Evolutionary conservation across 2,329 filamentous ascomycete species (phyloP), one percentile per base, ranked within the genome.

Genomic region (Nothomitra cinnamomea): DNA sequence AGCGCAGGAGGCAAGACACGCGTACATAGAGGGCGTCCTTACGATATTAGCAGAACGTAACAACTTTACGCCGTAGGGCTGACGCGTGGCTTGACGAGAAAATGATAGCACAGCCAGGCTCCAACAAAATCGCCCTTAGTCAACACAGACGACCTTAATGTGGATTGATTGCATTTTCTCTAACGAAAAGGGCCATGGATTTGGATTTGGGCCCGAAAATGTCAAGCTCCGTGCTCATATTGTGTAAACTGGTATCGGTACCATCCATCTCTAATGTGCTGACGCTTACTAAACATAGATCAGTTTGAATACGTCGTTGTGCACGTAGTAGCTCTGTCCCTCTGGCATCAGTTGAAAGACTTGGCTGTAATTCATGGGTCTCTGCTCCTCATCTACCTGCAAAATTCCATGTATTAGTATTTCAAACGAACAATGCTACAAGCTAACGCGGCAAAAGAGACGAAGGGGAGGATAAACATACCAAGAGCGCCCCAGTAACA

Each of bases 281-380:
- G 5, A n/a, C 43, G 12, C 43, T 40, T 48, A 54, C 8, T 43
- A 17, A 36, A 65, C 70, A 47, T 85, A 90, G 61, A 95, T 78
- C 57, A 96, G 79, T 71, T 86, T 86, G 81, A 96, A 96, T 67
- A 96, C 72, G 69, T 96, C 90, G 75, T 96, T 95, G 73, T 82
- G 83, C 66, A 96, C 85, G 68, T 79, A 95, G 74, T 84, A 95
- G 70, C 76, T 80, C 51, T 63, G 60, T 25, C 69, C 69, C 54
- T 87, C 83, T 57, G 80, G 82, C 59, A 80, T 69, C 58, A 96
- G 82, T 69, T 94, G 85, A 78, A 96, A 96, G 54, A 78, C 72
- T 72, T 96, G 89, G 54, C 82, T 82, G 72, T 89, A 98, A 77
- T 79, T 88, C 83, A 95, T 92, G 45, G 87, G 86, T 63, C 80